Evolutionary conservation across 495 filamentous ascomycete genomes (phyloP), one percentile per base, ranked within the genome.

Genomic region (Podospora conica): DNA sequence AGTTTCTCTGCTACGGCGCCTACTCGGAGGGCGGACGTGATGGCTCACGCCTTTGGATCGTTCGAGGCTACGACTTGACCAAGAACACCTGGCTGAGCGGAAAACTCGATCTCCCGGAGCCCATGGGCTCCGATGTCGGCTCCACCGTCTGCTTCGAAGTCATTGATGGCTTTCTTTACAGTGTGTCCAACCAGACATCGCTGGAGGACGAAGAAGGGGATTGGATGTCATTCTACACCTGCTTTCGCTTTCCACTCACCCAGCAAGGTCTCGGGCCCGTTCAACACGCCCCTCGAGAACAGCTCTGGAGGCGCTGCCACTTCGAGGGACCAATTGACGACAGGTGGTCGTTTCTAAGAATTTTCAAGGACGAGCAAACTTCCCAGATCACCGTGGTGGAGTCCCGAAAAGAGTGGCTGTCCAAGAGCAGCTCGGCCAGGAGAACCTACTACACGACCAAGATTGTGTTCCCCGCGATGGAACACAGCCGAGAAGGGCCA

Each of bases 301-400:
- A 77, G 23, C 80, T 88, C 55, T 93, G 87, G 85, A 80, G 91
- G 29, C 84, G 91, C 55, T 78, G 88, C 62, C 88, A 92, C 66
- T 76, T 75, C 10, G 91, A 93, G 70, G 91, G 91, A 0, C 88
- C 90, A 3, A 87, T 93, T 64, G 88, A 92, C 68, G 89, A 93
- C 70, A 82, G 87, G 20, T 93, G 90, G 89, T 88, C 85, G 0
- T 85, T 87, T 64, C 77, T 93, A 6, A 84, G 82, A 2, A 76
- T 93, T 1, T 82, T 87, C 23, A 80, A 78, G 56, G 87, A 92
- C 64, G 88, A 93, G 67, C 68, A 72, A 10, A 87, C 84, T 1
- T 83, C 84, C 0, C 72, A 82, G 57, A 76, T 90, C 18, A 80
- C 83, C 55, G 89, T 91, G 55, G 71, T 90, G 9, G 91, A 94